phyloP scores from a whole-genome alignment of 2,329 filamentous ascomycete species.

The Trichoderma polysporum region DNA sequence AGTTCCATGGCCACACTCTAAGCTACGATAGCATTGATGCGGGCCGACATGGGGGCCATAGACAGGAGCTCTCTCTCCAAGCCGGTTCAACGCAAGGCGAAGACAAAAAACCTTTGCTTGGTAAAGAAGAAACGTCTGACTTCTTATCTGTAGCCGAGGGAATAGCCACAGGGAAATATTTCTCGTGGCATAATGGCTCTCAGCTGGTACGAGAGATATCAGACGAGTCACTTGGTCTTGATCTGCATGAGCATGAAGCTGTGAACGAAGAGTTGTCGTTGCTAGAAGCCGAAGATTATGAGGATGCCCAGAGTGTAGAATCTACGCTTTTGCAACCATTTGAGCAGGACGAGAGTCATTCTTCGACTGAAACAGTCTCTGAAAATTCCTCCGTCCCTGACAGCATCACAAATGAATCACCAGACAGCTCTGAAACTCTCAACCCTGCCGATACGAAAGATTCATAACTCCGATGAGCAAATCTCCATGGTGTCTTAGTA shows the following conservation, averaged over 20 bases:
- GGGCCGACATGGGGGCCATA: constrained; percentile 50
- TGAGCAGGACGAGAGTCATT: background rate
- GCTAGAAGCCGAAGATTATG: background rate
- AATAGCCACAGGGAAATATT: constrained; percentile 33
- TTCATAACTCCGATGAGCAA: background rate
- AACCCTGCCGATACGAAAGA: background rate
- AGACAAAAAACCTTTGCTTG: background rate
- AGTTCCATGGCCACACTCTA: constrained; percentile 46
- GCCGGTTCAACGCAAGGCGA: constrained; percentile 8
- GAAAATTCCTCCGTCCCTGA: background rate
- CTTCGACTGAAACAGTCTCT: background rate
- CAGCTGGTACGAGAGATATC: constrained; percentile 26
- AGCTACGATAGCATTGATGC: constrained; percentile 54
- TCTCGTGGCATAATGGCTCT: constrained; percentile 39
- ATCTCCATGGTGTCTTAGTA: background rate
- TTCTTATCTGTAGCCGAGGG: constrained; percentile 34
- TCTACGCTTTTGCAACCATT: background rate
- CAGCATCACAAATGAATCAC: background rate
- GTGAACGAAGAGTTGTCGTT: background rate
- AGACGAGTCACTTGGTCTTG: background rate
- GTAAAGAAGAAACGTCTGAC: constrained; percentile 3
- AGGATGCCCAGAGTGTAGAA: background rate
- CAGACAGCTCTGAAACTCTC: background rate
- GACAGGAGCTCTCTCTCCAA: constrained; percentile 49
- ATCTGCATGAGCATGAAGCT: background rate